These are phyloP conservation scores for Aspergillus persii DNA, from an alignment of 2,329 filamentous ascomycete species.

Conservation along the genomic window DNA sequence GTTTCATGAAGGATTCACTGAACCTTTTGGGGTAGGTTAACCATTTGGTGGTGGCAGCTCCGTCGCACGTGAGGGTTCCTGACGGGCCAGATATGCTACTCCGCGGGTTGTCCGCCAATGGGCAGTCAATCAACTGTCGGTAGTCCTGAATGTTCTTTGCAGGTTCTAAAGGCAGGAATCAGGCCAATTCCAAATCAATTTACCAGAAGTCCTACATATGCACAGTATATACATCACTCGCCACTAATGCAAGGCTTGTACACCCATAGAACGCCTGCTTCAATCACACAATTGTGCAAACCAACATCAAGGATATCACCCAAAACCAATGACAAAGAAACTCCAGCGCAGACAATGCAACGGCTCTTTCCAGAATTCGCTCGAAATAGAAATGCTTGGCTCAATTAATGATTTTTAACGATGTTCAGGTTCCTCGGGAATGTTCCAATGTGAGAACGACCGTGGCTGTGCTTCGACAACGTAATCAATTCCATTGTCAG, in stretches of 20 bases:
- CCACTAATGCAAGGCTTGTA: neutral
- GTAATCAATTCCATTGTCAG: conserved; percentile 72
- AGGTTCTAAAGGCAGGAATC: neutral
- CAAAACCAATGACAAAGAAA: neutral
- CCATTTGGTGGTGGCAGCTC: conserved; percentile 5
- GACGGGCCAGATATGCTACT: conserved; percentile 34
- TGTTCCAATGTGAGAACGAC: conserved; percentile 49
- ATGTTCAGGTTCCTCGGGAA: conserved; percentile 4
- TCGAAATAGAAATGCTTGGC: neutral
- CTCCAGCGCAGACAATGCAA: neutral
- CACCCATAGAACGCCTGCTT: conserved; percentile 10
- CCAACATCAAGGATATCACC: neutral
- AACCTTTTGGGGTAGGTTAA: conserved; percentile 2
- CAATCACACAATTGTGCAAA: neutral
- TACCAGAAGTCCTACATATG: neutral
- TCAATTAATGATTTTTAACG: neutral
- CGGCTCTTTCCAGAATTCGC: neutral
- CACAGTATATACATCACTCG: neutral
- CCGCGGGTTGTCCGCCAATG: neutral
- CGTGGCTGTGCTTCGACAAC: conserved; percentile 65
- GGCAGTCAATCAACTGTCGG: neutral
- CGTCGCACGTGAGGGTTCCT: conserved; percentile 10
- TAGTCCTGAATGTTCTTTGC: no score
- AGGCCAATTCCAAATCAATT: conserved; percentile 1
- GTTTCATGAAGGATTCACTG: conserved; percentile 7